Evolutionary conservation across 2,329 filamentous ascomycete species (phyloP).

Genomic region (Shiraia sp.): DNA sequence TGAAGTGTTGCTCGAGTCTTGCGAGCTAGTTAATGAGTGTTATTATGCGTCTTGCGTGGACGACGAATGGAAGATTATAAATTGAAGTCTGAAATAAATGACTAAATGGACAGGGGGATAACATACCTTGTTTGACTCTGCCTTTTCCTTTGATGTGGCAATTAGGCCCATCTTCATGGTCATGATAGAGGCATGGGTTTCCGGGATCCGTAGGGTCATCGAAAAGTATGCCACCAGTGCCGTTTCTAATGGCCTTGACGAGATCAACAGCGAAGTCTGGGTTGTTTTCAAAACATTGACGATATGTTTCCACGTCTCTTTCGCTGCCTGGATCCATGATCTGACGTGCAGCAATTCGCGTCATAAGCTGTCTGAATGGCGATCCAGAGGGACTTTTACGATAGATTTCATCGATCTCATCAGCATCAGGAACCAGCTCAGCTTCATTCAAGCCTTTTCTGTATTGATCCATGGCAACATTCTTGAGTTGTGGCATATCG

Average conservation of each 20-base stretch:
- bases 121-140: conserved; percentile 43
- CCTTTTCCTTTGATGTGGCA: conserved; percentile 43
- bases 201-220: conserved; percentile 54
- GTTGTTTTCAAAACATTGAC: conserved; percentile 54
- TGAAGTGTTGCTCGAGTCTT: conserved; percentile 31
- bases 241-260: conserved; percentile 55
- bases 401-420: conserved; percentile 60
- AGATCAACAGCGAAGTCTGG: conserved; percentile 59
- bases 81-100: conserved; percentile 9
- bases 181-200: conserved; percentile 55
- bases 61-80: conserved; percentile 9
- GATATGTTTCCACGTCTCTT: conserved; percentile 55
- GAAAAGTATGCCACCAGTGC: conserved; percentile 56
- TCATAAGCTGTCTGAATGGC: conserved; percentile 56
- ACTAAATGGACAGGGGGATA: conserved; percentile 16
- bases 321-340: conserved; percentile 60
- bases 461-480: conserved; percentile 60
- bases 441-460: conserved; percentile 55
- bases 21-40: conserved; percentile 43
- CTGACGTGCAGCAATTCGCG: conserved; percentile 59
- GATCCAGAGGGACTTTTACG: conserved; percentile 49
- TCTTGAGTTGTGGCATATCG: conserved; percentile 55
- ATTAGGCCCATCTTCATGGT: conserved; percentile 51
- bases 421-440: conserved; percentile 57
- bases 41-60: conserved; percentile 30